Base-by-base conservation (phyloP, 345 rosid genomes). In the Reutealis trisperma region DNA sequence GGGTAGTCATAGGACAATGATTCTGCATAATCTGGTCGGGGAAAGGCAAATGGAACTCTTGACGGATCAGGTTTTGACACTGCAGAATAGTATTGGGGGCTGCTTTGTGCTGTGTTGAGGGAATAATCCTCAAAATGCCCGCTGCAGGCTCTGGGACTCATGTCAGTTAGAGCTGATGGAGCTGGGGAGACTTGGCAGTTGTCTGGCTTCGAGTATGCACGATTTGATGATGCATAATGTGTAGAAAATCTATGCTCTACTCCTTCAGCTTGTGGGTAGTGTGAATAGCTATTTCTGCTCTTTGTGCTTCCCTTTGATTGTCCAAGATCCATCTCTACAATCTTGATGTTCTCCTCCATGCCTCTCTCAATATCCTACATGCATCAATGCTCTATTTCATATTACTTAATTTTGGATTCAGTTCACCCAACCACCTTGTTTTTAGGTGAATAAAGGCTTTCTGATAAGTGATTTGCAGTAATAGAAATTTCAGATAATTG, bases 111-210 rank as follows among this genome's bases (percentile, higher is more conserved):
- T 18, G 90, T 88, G 81, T 80, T 51, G 78, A 87, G 87, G 8
- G 89, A 85, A 70, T 80, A 87, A 74, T 92, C 98, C 83, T 93
- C 96, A 67, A 92, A 92, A 84, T 92, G 93, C 22, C 89, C 85
- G 59, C 96, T 90, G 86, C 82, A 84, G 58, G 91, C 88, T 81
- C 90, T 80, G 16, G 93, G 94, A 83, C 93, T 93, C 87, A 87
- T 85, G 73, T 93, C 97, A 0, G 91, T 90, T 30, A 87, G 63
- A 61, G 90, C 92, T 16, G 97, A 89, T 55, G 90, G 89, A 15
- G 84, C 87, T 37, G 93, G 92, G 34, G 97, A 91, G 58, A 58
- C 14, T 77, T 82, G 86, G 75, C 55, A 47, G 69, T 75, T 68
- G 14, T 84, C 89, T 8, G 85, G 87, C 75, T 72, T 87, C 12